Evolutionary conservation across 768 basidiomycete species (phyloP).

Genomic region (Suillus subluteus): DNA sequence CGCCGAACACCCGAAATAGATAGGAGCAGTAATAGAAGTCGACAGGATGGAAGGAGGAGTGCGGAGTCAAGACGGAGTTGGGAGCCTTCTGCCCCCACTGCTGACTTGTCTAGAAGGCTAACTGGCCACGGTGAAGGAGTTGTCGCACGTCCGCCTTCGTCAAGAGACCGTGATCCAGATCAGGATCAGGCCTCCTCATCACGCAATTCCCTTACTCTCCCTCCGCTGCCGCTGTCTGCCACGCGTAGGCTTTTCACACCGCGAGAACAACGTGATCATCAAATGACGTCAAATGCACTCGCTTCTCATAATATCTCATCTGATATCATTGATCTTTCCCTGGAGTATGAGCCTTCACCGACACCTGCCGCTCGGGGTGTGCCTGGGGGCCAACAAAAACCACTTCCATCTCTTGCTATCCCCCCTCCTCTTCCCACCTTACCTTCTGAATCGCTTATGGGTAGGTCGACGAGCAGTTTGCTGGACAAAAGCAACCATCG

Average conservation of each 20-base stretch:
- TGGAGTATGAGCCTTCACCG: slow-evolving; percentile 49
- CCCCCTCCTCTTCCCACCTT: slow-evolving; percentile 62
- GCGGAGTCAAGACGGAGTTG: slow-evolving; percentile 50
- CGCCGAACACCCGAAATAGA: slow-evolving; percentile 39
- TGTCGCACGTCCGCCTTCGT: slow-evolving; percentile 28
- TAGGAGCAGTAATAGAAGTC: slow-evolving; percentile 46
- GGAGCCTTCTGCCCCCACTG: slow-evolving; percentile 37
- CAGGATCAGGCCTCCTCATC: slow-evolving; percentile 30
- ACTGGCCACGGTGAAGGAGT: slow-evolving; percentile 28
- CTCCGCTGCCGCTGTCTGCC: slow-evolving; percentile 32
- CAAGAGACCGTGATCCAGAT: slow-evolving; percentile 29
- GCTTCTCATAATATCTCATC: slow-evolving; percentile 23
- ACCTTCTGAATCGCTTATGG: slow-evolving; percentile 56
- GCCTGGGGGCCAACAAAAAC: slow-evolving; percentile 44
- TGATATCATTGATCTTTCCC: slow-evolving; percentile 34
- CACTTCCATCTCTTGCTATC: slow-evolving; percentile 53
- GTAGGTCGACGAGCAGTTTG: slow-evolving; percentile 22
- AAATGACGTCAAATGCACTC: slow-evolving; percentile 20
- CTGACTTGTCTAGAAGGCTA: slow-evolving; percentile 32
- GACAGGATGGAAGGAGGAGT: slow-evolving; percentile 61
- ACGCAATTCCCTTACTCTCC: slow-evolving; percentile 21
- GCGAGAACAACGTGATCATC: slow-evolving; percentile 56
- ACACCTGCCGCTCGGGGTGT: slow-evolving; percentile 44
- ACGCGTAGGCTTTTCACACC: slow-evolving; percentile 61
- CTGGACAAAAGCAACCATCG: slow-evolving; percentile 37